These are phyloP conservation scores for Penicillium polonicum DNA, from an alignment of 2,329 filamentous ascomycete genomes.

Conservation along the genomic window DNA sequence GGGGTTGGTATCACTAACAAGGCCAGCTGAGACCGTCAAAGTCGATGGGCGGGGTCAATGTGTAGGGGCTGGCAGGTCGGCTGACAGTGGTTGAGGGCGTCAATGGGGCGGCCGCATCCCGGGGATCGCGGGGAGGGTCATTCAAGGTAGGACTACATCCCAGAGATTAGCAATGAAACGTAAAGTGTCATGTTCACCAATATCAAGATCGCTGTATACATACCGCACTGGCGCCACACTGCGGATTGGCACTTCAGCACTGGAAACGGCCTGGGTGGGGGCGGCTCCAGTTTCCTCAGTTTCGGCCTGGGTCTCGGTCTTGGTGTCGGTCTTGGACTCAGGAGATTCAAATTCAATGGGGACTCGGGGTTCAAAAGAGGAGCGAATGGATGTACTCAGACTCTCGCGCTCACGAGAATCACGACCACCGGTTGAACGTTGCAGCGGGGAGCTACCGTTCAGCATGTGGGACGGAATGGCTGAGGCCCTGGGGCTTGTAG, in stretches of 20 bases:
- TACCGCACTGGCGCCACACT: slow-evolving; percentile 29
- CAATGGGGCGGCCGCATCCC: slow-evolving; percentile 51
- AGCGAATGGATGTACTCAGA: slow-evolving; percentile 58
- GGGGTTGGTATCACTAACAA: slow-evolving; percentile 40
- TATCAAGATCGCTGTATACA: background rate
- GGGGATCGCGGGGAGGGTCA: slow-evolving; percentile 53
- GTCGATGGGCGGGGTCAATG: slow-evolving; percentile 50
- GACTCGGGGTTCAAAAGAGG: slow-evolving; percentile 51
- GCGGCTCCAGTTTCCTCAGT: slow-evolving; percentile 10
- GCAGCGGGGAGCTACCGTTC: slow-evolving; percentile 56
- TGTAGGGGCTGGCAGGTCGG: slow-evolving; percentile 52
- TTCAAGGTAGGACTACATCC: slow-evolving; percentile 36
- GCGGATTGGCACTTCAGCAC: slow-evolving; percentile 12
- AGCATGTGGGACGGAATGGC: slow-evolving; percentile 57
- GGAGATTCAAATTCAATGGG: slow-evolving; percentile 32
- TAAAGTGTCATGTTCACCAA: background rate
- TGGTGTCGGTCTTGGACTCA: slow-evolving; percentile 19
- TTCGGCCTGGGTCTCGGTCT: slow-evolving; percentile 16
- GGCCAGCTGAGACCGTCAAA: slow-evolving; percentile 55
- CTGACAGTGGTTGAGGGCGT: slow-evolving; percentile 54
- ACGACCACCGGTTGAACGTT: slow-evolving; percentile 46
- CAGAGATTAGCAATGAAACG: slow-evolving; percentile 7
- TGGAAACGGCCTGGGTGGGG: slow-evolving; percentile 17
- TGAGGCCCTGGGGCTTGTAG: slow-evolving; percentile 49
- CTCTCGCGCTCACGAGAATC: slow-evolving; percentile 58